Conservation (phyloP, 2,329 filamentous ascomycete species). For the Botrytis squamosa region DNA sequence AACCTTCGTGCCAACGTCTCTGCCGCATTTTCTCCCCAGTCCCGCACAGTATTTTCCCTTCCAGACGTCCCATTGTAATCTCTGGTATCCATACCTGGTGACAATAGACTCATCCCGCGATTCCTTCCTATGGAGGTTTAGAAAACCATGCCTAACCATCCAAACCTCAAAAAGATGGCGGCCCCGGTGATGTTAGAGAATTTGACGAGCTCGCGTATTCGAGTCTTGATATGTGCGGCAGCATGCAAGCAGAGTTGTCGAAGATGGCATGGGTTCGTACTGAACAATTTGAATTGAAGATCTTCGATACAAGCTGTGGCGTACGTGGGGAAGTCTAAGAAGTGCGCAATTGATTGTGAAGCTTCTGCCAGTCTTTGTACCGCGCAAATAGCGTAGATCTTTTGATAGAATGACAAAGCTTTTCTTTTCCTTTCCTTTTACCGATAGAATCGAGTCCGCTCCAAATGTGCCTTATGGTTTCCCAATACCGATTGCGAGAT, state of each 20-base stretch:
- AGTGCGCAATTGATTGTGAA: constrained; percentile 20
- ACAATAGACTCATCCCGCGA: constrained; percentile 44
- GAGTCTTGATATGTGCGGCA: constrained; percentile 17
- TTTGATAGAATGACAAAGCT: constrained; percentile 15
- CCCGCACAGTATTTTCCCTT: constrained; percentile 37
- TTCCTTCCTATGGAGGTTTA: constrained; percentile 32
- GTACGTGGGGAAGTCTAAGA: constrained; percentile 22
- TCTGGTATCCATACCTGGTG: constrained; percentile 49
- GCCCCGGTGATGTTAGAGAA: constrained; percentile 5
- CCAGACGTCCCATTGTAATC: constrained; percentile 39
- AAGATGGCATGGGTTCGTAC: constrained; percentile 20
- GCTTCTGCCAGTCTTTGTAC: constrained; percentile 21
- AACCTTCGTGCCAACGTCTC: constrained; percentile 34
- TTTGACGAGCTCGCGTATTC: constrained; percentile 13
- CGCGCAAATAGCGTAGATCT: constrained; percentile 18
- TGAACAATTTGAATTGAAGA: constrained; percentile 11
- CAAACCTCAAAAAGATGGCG: constrained; percentile 16
- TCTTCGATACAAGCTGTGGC: constrained; percentile 18
- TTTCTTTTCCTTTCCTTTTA: constrained; percentile 6
- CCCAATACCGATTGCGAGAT: constrained; percentile 33
- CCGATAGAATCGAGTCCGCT: constrained; percentile 20
- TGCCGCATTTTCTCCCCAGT: constrained; percentile 35
- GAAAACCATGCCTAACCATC: constrained; percentile 27
- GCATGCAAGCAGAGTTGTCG: constrained; percentile 17
- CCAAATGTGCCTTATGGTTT: constrained; percentile 31